phyloP scores from a whole-genome alignment of 2,329 filamentous ascomycete genomes.

The Atkinsonella texensis region DNA sequence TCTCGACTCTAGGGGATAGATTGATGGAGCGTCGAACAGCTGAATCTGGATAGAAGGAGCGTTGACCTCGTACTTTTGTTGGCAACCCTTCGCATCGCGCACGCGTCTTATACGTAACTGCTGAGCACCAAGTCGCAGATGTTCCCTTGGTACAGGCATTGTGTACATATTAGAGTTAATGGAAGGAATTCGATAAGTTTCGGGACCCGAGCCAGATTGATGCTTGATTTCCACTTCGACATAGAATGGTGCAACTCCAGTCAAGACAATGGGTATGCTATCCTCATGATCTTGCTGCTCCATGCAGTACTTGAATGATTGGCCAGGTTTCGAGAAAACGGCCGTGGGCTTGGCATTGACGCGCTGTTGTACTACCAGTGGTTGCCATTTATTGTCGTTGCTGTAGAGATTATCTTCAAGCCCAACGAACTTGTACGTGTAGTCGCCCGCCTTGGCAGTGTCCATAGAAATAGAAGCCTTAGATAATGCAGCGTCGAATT shows the following conservation, averaged over 20 bases:
- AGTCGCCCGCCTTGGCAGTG: conserved; percentile 67
- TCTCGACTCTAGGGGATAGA: conserved; percentile 74
- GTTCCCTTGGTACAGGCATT: conserved; percentile 72
- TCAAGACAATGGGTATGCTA: conserved; percentile 73
- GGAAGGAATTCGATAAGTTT: conserved; percentile 69
- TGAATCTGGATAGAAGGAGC: conserved; percentile 76
- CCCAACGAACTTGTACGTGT: conserved; percentile 76
- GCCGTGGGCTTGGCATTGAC: conserved; percentile 78
- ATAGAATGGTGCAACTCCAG: conserved; percentile 76
- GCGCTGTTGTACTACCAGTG: conserved; percentile 64
- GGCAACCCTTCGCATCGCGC: conserved; percentile 76
- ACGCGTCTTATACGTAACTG: conserved; percentile 83
- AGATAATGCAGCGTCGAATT: conserved; percentile 64
- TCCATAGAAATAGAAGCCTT: conserved; percentile 76
- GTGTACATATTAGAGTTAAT: conserved; percentile 65
- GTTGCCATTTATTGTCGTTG: conserved; percentile 52
- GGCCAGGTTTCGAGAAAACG: conserved; percentile 71
- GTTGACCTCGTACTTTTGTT: conserved; percentile 59
- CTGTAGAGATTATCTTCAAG: conserved; percentile 81
- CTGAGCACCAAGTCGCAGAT: conserved; percentile 80
- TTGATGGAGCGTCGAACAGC: conserved; percentile 84
- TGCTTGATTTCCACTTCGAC: conserved; percentile 92
- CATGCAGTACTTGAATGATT: conserved; percentile 91
- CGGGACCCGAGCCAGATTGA: conserved; percentile 65
- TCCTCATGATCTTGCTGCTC: conserved; percentile 74